These are phyloP conservation scores for Amphibolis antarctica DNA, from an alignment of 106 monocot species.

Conservation along the genomic window DNA sequence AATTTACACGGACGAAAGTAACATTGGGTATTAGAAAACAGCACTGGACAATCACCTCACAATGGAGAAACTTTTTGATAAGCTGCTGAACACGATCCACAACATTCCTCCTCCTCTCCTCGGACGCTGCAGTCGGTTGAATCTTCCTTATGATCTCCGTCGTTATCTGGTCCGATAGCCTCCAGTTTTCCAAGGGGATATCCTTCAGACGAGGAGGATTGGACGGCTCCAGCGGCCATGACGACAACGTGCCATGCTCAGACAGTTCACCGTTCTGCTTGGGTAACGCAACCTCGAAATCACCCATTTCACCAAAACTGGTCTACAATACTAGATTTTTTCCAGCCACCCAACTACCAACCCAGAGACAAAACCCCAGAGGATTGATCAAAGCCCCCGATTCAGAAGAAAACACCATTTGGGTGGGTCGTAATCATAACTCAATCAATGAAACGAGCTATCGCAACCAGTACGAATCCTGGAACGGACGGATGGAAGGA, in stretches of 20 bases:
- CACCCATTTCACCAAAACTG: conserved; percentile 10
- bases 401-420: conserved; percentile 1
- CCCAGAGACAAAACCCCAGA: neutral
- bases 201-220: conserved; percentile 8
- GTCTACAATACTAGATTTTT: neutral
- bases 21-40: neutral
- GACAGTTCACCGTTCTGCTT: neutral
- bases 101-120: conserved; percentile 15
- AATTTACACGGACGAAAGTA: neutral
- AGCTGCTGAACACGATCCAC: conserved; percentile 17
- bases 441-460: neutral
- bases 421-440: neutral
- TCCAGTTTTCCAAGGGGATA: conserved; percentile 11
- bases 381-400: neutral
- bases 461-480: neutral
- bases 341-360: neutral
- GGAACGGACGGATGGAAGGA: no score
- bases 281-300: conserved; percentile 1
- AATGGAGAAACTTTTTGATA: neutral
- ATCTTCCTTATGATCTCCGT: conserved; percentile 12
- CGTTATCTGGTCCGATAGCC: conserved; percentile 9
- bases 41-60: conserved; percentile 1
- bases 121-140: conserved; percentile 16
- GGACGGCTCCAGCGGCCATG: neutral
- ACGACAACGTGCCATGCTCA: neutral